phyloP scores from a whole-genome alignment of 2,329 filamentous ascomycete species.

The Cercospora zeina region DNA sequence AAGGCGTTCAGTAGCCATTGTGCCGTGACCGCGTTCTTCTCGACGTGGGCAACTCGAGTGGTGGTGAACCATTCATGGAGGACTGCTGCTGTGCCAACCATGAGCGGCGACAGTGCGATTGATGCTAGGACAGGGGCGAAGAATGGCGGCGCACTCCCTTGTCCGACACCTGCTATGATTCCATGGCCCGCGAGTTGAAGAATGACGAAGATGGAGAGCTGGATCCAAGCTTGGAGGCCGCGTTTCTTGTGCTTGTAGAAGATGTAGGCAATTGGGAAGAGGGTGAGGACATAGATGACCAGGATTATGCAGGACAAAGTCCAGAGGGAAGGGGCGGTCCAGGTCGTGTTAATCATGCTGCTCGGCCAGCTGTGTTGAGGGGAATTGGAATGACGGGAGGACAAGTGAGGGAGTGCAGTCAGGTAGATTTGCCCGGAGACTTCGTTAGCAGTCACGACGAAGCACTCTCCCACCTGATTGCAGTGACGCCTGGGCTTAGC shows the following conservation, averaged over 20 bases:
- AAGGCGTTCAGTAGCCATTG: slow-evolving; percentile 16
- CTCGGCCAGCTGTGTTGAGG: not conserved
- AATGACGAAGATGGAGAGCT: slow-evolving; percentile 13
- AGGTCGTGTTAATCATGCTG: slow-evolving; percentile 8
- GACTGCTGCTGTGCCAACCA: slow-evolving; percentile 9
- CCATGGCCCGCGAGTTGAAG: slow-evolving; percentile 16
- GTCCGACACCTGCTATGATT: slow-evolving; percentile 16
- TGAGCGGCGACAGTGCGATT: slow-evolving; percentile 8
- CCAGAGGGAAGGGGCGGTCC: slow-evolving; percentile 11
- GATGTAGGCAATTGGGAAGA: slow-evolving; percentile 15
- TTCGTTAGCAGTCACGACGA: not conserved
- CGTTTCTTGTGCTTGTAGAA: slow-evolving; percentile 13
- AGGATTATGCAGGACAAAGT: slow-evolving; percentile 7
- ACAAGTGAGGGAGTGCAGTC: not conserved
- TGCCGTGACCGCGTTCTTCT: slow-evolving; percentile 7
- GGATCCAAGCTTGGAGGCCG: slow-evolving; percentile 8
- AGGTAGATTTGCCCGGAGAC: not conserved
- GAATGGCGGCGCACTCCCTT: slow-evolving; percentile 8
- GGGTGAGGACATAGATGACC: slow-evolving; percentile 10
- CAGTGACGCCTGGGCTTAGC: not conserved
- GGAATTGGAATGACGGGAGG: not conserved
- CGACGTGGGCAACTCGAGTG: not conserved
- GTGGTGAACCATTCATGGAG: slow-evolving; percentile 16
- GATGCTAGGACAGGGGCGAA: slow-evolving; percentile 17
- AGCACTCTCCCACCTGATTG: not conserved